Evolutionary conservation across 306 rosid species (phyloP).

Genomic region (Vicia sativa): DNA sequence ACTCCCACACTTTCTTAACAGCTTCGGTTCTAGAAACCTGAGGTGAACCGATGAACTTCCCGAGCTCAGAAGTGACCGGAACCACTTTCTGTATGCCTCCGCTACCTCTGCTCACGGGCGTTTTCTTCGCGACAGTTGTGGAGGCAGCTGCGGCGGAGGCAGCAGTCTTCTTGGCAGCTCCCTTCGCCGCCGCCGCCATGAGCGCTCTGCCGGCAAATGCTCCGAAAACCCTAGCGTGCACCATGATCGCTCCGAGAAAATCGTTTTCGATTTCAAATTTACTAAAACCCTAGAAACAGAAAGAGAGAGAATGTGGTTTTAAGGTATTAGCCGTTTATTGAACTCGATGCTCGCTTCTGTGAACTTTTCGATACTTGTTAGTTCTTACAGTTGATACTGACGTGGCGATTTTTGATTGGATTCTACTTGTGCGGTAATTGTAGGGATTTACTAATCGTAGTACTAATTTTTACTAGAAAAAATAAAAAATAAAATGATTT

Average conservation of each 20-base stretch:
- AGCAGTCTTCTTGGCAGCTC: constrained; percentile 30
- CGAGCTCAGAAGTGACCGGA: constrained; percentile 55
- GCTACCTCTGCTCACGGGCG: neutral
- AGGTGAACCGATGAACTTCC: constrained; percentile 46
- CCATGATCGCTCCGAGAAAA: constrained; percentile 40
- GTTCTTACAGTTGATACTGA: constrained; percentile 1
- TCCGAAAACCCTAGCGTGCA: constrained; percentile 47
- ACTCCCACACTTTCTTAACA: constrained; percentile 51
- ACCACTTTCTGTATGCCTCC: constrained; percentile 48
- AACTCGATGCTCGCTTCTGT: neutral
- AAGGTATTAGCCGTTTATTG: constrained; percentile 21
- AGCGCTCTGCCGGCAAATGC: constrained; percentile 39
- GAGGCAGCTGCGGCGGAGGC: constrained; percentile 1
- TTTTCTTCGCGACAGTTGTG: constrained; percentile 13
- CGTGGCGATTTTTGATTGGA: constrained; percentile 32
- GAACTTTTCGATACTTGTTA: constrained; percentile 14
- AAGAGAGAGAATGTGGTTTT: neutral
- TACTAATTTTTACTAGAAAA: no score
- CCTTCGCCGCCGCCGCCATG: constrained; percentile 44
- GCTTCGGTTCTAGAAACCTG: constrained; percentile 49
- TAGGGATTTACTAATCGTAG: no score
- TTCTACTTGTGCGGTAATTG: no score
- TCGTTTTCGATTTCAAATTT: neutral
- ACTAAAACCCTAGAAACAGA: constrained; percentile 44
- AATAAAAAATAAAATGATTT: neutral